These are phyloP conservation scores for Scheffersomyces parashehatae DNA, from an alignment of 1,139 yeast genomes.

Conservation along the genomic window DNA sequence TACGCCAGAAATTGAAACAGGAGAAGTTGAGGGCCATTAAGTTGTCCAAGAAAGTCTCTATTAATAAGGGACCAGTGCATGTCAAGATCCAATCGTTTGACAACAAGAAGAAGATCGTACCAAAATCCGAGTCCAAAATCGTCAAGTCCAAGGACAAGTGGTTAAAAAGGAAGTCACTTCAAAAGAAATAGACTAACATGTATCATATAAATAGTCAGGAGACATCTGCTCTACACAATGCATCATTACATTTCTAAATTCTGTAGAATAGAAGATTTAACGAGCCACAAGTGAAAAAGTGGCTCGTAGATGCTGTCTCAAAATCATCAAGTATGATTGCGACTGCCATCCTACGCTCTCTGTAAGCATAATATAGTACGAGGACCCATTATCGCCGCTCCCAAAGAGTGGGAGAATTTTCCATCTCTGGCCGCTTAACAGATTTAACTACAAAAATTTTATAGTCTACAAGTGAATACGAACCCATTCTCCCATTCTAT, in stretches of 20 bases:
- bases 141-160: conserved; percentile 53
- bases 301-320: too few species aligned
- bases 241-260: not conserved
- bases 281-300: too few species aligned
- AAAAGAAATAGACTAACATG: conserved; percentile 26
- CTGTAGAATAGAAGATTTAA: not conserved
- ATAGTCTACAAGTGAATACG: too few species aligned
- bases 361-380: too few species aligned
- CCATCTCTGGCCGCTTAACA: too few species aligned
- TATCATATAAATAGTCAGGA: not conserved
- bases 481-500: too few species aligned
- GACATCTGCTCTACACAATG: not conserved
- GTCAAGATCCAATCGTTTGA: conserved; percentile 43
- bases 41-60: conserved; percentile 33
- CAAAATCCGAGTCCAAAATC: conserved; percentile 44
- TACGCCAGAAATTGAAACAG: conserved; percentile 29
- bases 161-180: conserved; percentile 58
- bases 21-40: conserved; percentile 46
- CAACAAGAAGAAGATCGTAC: conserved; percentile 37
- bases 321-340: too few species aligned
- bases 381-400: too few species aligned
- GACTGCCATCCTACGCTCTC: too few species aligned
- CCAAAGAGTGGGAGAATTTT: too few species aligned
- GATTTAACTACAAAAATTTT: too few species aligned
- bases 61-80: conserved; percentile 58